Evolutionary conservation across 2,329 filamentous ascomycete genomes (phyloP), one percentile per base, ranked within the genome.

Genomic region (Calonectria ilicicola): DNA sequence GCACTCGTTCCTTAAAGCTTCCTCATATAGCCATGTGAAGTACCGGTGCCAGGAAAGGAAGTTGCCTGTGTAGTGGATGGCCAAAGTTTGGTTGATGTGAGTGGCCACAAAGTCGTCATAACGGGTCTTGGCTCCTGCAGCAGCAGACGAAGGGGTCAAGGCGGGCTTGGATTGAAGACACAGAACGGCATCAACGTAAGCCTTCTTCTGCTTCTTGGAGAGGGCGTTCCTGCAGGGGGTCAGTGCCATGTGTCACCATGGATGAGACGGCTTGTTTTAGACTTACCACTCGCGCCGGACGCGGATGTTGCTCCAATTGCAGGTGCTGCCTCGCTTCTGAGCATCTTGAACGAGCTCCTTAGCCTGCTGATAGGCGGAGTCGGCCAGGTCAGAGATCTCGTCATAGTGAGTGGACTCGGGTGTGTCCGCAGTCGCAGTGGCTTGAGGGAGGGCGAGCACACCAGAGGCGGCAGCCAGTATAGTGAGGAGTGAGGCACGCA

Each of bases 51-150:
- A 83, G 1, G 75, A 56, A 9, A 83, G 72, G 40, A 83, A 83
- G 49, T 77, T 80, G 0, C 80, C 81, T 80, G 77, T 85, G 67
- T 80, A 82, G 75, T 89, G 88, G 21, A 89, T 87, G 1, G 64
- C 67, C 14, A 82, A 72, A 1, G 88, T 88, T 72, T 86, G 83
- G 66, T 87, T 85, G 69, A 90, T 85, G 72, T 90, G 88, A 0
- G 84, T 82, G 7, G 84, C 87, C 8, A 88, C 82, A 49, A 86
- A 90, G 71, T 90, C 88, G 75, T 90, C 88, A 70, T 85, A 89
- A 69, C 87, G 72, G 5, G 82, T 85, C 69, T 81, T 83, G 3
- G 84, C 86, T 2, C 88, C 88, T 0, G 86, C 80, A 0, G 83
- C 85, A 14, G 82, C 78, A 0, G 78, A 74, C 0, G 80, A 68